Conservation (phyloP, 2,329 filamentous ascomycete species). For the Phialemoniopsis sp. region DNA sequence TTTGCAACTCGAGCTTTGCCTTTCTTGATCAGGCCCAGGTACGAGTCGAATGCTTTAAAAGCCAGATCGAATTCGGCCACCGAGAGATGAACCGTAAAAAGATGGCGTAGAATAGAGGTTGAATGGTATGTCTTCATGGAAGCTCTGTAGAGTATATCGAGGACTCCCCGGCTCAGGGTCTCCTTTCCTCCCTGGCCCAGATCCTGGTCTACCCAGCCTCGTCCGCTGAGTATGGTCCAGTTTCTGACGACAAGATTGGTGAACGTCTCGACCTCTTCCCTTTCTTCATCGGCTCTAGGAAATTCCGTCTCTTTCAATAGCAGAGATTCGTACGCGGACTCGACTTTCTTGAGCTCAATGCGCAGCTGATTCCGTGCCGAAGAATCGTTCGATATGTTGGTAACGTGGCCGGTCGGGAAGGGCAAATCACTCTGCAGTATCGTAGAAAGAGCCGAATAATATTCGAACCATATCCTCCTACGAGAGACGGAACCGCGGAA, state of each 20-base stretch:
- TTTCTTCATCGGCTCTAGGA: slow-evolving; percentile 75
- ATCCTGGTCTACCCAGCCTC: slow-evolving; percentile 75
- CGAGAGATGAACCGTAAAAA: slow-evolving; percentile 84
- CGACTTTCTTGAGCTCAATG: slow-evolving; percentile 73
- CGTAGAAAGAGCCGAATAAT: slow-evolving; percentile 76
- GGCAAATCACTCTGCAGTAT: slow-evolving; percentile 65
- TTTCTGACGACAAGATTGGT: slow-evolving; percentile 76
- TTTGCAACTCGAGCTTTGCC: slow-evolving; percentile 83
- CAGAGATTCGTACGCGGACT: slow-evolving; percentile 73
- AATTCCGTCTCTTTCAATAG: slow-evolving; percentile 78
- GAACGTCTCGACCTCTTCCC: slow-evolving; percentile 78
- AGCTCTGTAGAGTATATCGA: slow-evolving; percentile 86
- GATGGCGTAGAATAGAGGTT: slow-evolving; percentile 76
- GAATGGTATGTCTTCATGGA: slow-evolving; percentile 95
- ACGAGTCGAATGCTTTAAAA: slow-evolving; percentile 87
- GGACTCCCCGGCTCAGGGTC: slow-evolving; percentile 67
- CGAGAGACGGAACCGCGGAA: slow-evolving; percentile 56
- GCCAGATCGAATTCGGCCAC: slow-evolving; percentile 90
- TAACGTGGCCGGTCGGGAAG: slow-evolving; percentile 47
- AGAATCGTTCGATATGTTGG: slow-evolving; percentile 36
- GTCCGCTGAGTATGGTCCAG: slow-evolving; percentile 78
- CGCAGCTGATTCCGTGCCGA: slow-evolving; percentile 62
- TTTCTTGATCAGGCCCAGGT: slow-evolving; percentile 81
- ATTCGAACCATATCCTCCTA: slow-evolving; percentile 76
- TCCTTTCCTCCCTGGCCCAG: slow-evolving; percentile 78